Conservation (phyloP, 139 green algal genomes). For the Volvox africanus region DNA sequence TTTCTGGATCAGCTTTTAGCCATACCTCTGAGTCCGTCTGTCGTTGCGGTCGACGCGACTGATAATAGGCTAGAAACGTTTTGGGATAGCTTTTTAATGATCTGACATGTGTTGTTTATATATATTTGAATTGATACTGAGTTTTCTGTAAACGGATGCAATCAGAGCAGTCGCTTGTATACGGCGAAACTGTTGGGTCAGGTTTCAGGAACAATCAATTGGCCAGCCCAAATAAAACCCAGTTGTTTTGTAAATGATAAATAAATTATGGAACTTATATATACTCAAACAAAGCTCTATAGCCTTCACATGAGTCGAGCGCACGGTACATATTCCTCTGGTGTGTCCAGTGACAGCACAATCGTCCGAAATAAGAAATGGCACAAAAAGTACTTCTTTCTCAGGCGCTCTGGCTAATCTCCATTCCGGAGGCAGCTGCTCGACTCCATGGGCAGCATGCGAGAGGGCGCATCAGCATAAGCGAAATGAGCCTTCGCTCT, state of each 20-base stretch:
- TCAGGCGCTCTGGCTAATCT: slow-evolving; percentile 1
- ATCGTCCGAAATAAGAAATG: background rate
- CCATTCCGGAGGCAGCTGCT: background rate
- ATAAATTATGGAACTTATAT: background rate
- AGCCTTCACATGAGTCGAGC: background rate
- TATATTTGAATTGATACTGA: too few species aligned
- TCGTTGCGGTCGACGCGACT: too few species aligned
- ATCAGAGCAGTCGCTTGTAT: background rate
- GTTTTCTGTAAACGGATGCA: too few species aligned
- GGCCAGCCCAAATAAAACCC: background rate
- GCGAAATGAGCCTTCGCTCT: background rate
- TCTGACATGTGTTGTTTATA: background rate
- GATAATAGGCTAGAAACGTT: too few species aligned
- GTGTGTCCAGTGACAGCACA: background rate
- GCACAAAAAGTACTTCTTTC: background rate
- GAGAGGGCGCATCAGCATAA: background rate
- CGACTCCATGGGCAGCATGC: slow-evolving; percentile 9
- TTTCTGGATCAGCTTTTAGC: too few species aligned
- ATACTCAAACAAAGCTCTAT: background rate
- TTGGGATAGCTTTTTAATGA: background rate
- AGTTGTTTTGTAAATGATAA: background rate
- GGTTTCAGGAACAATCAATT: background rate
- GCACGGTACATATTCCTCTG: background rate
- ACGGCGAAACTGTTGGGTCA: background rate
- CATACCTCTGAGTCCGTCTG: too few species aligned